A percentile compares a stretch with the other conserved stretches of the same genome.
Conservation (phyloP, 2,329 filamentous ascomycete species). For the Alternaria dauci region DNA sequence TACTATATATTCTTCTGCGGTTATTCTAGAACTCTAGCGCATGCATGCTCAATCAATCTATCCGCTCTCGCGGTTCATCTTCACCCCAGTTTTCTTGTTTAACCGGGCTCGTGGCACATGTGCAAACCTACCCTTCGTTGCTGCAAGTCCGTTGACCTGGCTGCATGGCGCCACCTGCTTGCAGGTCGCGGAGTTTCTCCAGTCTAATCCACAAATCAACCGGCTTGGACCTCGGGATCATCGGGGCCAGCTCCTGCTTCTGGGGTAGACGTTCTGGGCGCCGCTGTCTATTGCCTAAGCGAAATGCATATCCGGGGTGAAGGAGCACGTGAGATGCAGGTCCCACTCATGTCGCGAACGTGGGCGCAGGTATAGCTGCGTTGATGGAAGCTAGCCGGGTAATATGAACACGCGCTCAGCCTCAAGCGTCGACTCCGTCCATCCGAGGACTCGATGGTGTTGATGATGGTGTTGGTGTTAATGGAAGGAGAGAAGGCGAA, state of each 20-base stretch:
- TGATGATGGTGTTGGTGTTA: background rate
- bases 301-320: conserved; percentile 23
- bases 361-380: background rate
- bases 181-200: conserved; percentile 17
- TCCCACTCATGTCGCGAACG: conserved; percentile 16
- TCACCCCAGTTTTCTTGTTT: conserved; percentile 17
- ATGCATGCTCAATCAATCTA: conserved; percentile 18
- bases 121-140: conserved; percentile 9
- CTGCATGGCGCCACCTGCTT: conserved; percentile 12
- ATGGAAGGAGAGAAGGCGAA: background rate
- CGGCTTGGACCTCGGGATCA: conserved; percentile 32
- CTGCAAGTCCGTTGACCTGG: conserved; percentile 4
- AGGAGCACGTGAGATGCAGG: conserved; percentile 27
- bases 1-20: conserved; percentile 29
- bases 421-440: background rate
- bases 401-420: conserved; percentile 1
- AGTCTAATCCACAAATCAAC: conserved; percentile 33
- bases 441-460: background rate
- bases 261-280: conserved; percentile 22
- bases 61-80: conserved; percentile 21
- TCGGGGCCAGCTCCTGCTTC: conserved; percentile 14
- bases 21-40: conserved; percentile 30
- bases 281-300: conserved; percentile 13
- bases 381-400: conserved; percentile 5
- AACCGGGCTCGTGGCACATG: conserved; percentile 28